Percentiles rank a stretch among this genome's conserved stretches.
Evolutionary conservation across 495 filamentous ascomycete genomes (phyloP).

Genomic region (Tuber microsphaerosporum): DNA sequence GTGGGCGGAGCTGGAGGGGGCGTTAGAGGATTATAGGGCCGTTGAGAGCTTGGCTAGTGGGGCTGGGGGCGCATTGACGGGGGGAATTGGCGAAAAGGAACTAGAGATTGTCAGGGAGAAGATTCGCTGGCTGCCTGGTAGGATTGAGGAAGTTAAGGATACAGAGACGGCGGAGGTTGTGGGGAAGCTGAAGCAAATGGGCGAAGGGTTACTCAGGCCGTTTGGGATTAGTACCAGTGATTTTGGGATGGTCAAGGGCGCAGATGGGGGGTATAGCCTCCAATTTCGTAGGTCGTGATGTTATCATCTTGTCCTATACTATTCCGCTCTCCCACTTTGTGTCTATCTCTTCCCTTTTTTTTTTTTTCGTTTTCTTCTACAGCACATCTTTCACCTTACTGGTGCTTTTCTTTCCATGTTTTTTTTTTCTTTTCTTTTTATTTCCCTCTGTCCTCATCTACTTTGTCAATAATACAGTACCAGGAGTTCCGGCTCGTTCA

Average conservation of each 20-base stretch:
- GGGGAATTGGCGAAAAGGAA: conserved; percentile 55
- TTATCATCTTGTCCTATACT: neutral
- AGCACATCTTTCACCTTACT: neutral
- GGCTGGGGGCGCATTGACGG: neutral
- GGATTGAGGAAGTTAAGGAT: conserved; percentile 67
- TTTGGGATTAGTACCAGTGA: conserved; percentile 89
- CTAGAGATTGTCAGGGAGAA: conserved; percentile 58
- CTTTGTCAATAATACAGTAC: neutral
- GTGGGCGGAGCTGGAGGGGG: conserved; percentile 76
- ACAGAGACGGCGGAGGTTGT: conserved; percentile 92
- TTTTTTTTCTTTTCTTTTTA: neutral
- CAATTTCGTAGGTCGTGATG: conserved; percentile 1
- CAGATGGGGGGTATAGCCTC: conserved; percentile 83
- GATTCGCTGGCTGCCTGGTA: conserved; percentile 56
- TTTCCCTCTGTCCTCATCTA: neutral
- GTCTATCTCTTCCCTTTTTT: neutral
- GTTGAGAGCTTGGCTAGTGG: conserved; percentile 12
- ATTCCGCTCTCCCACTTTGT: neutral
- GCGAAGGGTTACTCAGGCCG: conserved; percentile 83
- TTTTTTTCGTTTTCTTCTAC: neutral
- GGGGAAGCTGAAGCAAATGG: conserved; percentile 86
- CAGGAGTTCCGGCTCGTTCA: neutral
- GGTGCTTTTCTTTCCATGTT: neutral
- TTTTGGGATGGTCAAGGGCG: conserved; percentile 88
- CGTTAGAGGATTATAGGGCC: conserved; percentile 53